These are phyloP conservation scores for Talaromyces albobiverticillius DNA, from an alignment of 2,329 filamentous ascomycete species.

Conservation along the genomic window DNA sequence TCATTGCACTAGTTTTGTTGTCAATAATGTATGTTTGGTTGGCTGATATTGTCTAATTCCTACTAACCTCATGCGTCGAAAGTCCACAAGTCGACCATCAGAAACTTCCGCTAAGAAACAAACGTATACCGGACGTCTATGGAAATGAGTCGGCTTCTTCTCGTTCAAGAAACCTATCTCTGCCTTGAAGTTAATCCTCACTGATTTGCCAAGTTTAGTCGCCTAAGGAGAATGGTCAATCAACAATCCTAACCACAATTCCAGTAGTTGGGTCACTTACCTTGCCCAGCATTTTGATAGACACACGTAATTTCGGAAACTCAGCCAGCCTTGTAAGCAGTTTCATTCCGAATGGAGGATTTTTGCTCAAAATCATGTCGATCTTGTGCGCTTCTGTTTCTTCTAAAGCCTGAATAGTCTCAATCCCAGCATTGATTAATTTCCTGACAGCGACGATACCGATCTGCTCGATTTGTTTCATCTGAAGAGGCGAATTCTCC, in stretches of 20 bases:
- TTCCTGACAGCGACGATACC: slow-evolving; percentile 74
- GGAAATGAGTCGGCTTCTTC: slow-evolving; percentile 59
- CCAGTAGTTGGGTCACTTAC: slow-evolving; percentile 30
- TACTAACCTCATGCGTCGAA: slow-evolving; percentile 55
- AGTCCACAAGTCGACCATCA: slow-evolving; percentile 68
- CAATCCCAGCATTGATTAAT: slow-evolving; percentile 68
- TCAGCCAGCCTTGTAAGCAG: slow-evolving; percentile 61
- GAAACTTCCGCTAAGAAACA: slow-evolving; percentile 73
- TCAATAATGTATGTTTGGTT: slow-evolving; percentile 29
- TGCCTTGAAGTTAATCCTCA: slow-evolving; percentile 62
- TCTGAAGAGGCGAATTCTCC: slow-evolving; percentile 77
- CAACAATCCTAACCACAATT: not conserved
- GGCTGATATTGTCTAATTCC: not conserved
- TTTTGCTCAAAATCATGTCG: slow-evolving; percentile 71
- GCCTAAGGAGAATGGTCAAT: slow-evolving; percentile 25
- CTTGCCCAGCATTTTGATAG: slow-evolving; percentile 50
- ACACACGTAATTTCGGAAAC: slow-evolving; percentile 68
- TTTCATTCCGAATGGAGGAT: slow-evolving; percentile 77
- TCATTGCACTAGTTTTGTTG: slow-evolving; percentile 53
- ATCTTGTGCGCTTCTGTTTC: slow-evolving; percentile 67
- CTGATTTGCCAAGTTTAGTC: slow-evolving; percentile 38
- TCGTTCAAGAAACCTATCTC: slow-evolving; percentile 71
- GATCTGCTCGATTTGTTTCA: slow-evolving; percentile 78
- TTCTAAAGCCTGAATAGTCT: slow-evolving; percentile 68
- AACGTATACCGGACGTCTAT: slow-evolving; percentile 62